Evolutionary conservation across 2,329 filamentous ascomycete species (phyloP), one percentile per base, ranked within the genome.

Genomic region (Neonectria ditissima): DNA sequence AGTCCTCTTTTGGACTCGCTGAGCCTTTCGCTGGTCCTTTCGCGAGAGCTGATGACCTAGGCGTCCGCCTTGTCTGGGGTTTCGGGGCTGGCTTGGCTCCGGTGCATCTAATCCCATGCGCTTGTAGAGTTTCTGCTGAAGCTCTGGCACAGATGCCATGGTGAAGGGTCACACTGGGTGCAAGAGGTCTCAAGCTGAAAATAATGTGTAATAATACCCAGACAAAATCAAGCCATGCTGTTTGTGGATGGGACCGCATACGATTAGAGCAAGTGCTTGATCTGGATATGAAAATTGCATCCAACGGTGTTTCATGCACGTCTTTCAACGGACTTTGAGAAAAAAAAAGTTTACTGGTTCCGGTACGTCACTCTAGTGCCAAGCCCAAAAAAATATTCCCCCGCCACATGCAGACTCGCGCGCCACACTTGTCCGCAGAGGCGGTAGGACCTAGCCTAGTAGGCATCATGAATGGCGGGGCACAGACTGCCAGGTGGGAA

Each of bases 1-100:
- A 28, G 77, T 73, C 76, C 87, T 91, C 76, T 89, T 91, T 70
- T 87, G 82, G 22, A 82, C 80, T 58, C 91, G 84, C 70, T 91
- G 87, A 16, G 85, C 85, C 74, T 90, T 92, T 59, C 92, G 86
- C 62, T 87, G 84, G 57, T 91, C 89, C 80, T 92, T 92, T 69
- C 90, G 84, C 16, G 72, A 72, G 16, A 61, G 45, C 22, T 66
- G 64, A 56, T 55, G 65, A 48, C 68, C 65, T 59, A 69, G 59
- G 59, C 73, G 53, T 39, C 53, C 28, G 24, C 58, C 20, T 48
- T 68, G 22, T 60, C 56, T 61, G 56, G 59, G 9, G n/a, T 65
- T 65, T 47, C 53, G 60, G 9, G 63, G 59, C 10, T 68, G 51
- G 43, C 54, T 67, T 18, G 56, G 66, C 11, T 70, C 72, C 10